Conservation (phyloP, 257 asterid genomes). For the Cruciata laevipes region DNA sequence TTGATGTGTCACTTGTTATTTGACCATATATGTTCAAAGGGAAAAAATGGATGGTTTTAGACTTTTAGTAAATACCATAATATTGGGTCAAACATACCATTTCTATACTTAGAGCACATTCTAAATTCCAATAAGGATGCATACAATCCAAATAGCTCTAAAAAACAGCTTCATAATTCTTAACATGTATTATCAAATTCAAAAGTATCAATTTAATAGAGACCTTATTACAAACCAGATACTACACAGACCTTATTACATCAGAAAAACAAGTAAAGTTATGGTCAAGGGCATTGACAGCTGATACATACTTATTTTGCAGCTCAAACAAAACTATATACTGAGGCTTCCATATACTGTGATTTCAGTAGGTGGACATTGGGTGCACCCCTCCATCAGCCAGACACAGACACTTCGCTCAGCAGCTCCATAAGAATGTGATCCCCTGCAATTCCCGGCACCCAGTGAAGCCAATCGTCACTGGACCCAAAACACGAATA, state of each 20-base stretch:
- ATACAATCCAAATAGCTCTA: too few relatives aligned
- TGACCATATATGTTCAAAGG: not conserved
- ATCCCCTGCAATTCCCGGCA: not conserved
- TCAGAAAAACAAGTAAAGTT: too few relatives aligned
- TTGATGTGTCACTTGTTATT: too few relatives aligned
- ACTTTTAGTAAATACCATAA: not conserved
- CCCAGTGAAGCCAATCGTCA: not conserved
- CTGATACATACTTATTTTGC: not conserved
- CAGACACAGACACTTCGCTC: not conserved
- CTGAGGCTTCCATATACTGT: not conserved
- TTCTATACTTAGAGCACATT: too few relatives aligned
- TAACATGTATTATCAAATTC: too few relatives aligned
- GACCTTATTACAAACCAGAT: not conserved
- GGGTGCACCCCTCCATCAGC: not conserved
- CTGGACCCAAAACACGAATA: not conserved
- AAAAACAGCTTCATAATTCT: too few relatives aligned
- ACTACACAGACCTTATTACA: not conserved
- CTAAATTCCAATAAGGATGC: too few relatives aligned
- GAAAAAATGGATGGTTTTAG: not conserved
- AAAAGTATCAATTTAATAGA: not conserved
- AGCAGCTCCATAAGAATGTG: not conserved
- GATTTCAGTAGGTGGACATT: not conserved
- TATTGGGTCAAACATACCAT: too few relatives aligned
- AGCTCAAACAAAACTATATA: conserved; percentile 1
- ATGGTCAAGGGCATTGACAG: too few relatives aligned